Conservation (phyloP, 768 basidiomycete species). For the Ramaria rubella region DNA sequence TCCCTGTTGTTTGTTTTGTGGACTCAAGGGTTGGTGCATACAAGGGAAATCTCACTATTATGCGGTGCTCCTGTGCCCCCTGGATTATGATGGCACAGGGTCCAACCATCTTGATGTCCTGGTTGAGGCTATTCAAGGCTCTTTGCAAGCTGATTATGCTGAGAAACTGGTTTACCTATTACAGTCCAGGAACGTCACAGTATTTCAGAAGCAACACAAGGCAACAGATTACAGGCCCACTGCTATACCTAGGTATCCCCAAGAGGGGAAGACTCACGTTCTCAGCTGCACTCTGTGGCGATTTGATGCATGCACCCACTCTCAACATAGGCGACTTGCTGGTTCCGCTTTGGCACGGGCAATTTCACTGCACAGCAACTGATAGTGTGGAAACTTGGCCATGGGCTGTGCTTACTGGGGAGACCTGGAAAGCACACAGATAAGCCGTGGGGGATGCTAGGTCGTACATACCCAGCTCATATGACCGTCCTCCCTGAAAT, state of each 20-base stretch:
- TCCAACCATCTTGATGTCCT: conserved; percentile 21
- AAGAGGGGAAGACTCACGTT: background rate
- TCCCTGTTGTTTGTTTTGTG: conserved; percentile 27
- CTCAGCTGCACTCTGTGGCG: conserved; percentile 16
- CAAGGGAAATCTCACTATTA: conserved; percentile 27
- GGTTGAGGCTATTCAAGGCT: background rate
- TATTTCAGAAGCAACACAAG: conserved; percentile 16
- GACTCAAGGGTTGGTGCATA: conserved; percentile 25
- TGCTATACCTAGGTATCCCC: conserved; percentile 32
- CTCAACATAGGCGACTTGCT: conserved; percentile 35
- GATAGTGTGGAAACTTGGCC: conserved; percentile 25
- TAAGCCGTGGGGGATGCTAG: conserved; percentile 23
- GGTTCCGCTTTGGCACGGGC: conserved; percentile 28
- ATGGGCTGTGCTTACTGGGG: conserved; percentile 25
- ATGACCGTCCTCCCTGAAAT: conserved; percentile 37
- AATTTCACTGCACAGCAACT: conserved; percentile 14
- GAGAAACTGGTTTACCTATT: background rate
- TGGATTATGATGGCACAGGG: conserved; percentile 17
- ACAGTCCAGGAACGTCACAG: background rate
- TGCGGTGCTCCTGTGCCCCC: conserved; percentile 25
- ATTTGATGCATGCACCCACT: conserved; percentile 34
- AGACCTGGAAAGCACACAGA: conserved; percentile 34
- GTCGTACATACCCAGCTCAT: conserved; percentile 33
- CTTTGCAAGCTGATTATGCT: background rate
- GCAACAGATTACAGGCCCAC: too few relatives aligned